These are phyloP conservation scores for Oryza coarctata DNA, from an alignment of 176 grass and related monocot genomes.

Conservation along the genomic window DNA sequence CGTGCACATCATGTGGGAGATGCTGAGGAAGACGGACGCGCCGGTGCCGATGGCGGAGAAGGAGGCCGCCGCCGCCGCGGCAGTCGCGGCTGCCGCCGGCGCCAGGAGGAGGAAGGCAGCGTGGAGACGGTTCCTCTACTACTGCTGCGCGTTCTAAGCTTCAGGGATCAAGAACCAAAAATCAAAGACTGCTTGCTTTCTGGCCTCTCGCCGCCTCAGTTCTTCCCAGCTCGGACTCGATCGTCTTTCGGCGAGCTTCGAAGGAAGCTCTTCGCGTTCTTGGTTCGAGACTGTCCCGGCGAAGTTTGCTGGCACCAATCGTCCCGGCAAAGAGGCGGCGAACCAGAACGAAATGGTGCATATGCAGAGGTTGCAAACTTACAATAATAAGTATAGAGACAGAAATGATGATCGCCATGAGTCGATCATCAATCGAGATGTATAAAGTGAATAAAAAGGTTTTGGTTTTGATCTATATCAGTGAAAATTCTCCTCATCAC, in stretches of 20 bases:
- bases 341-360: neutral
- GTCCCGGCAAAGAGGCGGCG: neutral
- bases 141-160: slow-evolving; percentile 62
- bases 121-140: slow-evolving; percentile 51
- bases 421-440: slow-evolving; percentile 10
- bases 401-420: neutral
- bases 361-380: slow-evolving; percentile 16
- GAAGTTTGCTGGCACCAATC: neutral
- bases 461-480: neutral
- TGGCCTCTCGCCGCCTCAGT: neutral
- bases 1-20: slow-evolving; percentile 90
- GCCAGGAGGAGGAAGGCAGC: slow-evolving; percentile 47
- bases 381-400: neutral
- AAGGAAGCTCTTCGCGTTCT: neutral
- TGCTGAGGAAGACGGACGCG: slow-evolving; percentile 57
- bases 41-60: slow-evolving; percentile 44
- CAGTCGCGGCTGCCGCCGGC: slow-evolving; percentile 39
- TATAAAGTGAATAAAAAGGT: neutral
- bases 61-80: slow-evolving; percentile 33
- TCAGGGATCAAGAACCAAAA: neutral
- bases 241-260: neutral
- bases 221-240: neutral
- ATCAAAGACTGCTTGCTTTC: neutral
- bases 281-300: neutral
- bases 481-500: neutral